Base-by-base conservation (phyloP, 2,329 filamentous ascomycete species). In the Rosellinia necatrix region DNA sequence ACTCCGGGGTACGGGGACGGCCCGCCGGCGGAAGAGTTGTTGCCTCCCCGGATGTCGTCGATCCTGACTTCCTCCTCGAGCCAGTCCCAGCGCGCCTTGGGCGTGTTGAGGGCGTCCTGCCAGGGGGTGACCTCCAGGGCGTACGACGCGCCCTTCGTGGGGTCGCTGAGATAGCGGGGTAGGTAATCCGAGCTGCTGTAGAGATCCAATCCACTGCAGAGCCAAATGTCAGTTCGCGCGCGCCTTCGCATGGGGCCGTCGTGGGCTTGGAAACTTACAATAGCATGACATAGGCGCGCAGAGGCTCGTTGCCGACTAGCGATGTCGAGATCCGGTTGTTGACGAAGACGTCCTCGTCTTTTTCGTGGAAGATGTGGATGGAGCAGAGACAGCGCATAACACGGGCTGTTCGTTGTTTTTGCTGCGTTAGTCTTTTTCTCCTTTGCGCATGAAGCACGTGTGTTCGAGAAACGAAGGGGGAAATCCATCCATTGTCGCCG, bases 241-340 rank as follows among this genome's bases (percentile, higher is more conserved):
- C 4, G 4, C 3, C 19, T n/a, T n/a, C n/a, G n/a, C 7, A 13
- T 6, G 12, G n/a, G n/a, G 12, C 13, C 4, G 5, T 38, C 22
- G 17, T 3, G n/a, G 4, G 6, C 15, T 29, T 4, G 13, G 19
- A 22, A 25, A 68, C 68, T 52, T 59, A 72, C 71, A 72, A 71
- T 13, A 70, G 46, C 38, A 71, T 47, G 15, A 73, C 62, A 49
- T 74, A 74, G 21, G 72, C 70, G 4, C 72, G 64, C 2, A 75
- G 57, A 2, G 64, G 67, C 44, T 74, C 71, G 44, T 74, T 74
- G 5, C 58, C 48, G 1, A 74, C 70, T 6, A 75, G 53, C 0
- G 69, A 64, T 29, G 58, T 57, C 4, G 73, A 73, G n/a, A 74
- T 69, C n/a, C 42, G 32, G 56, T 74, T 74, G 49, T 75, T 74